phyloP scores from a whole-genome alignment of 306 rosid genomes.

The Datisca glomerata region DNA sequence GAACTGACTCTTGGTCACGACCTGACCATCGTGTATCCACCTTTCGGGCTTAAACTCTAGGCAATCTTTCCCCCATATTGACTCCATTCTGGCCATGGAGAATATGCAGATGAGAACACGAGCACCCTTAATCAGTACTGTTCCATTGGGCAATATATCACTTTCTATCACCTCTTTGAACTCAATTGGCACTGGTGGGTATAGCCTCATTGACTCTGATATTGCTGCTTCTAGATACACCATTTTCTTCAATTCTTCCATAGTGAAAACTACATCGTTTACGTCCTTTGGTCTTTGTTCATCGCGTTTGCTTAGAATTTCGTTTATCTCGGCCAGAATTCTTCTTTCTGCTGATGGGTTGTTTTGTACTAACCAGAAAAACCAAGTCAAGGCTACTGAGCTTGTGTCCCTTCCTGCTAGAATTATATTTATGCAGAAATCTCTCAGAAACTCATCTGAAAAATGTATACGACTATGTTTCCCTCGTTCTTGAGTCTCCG shows the following conservation, averaged over 20 bases:
- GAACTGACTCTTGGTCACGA: slow-evolving; percentile 20
- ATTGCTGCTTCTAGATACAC: slow-evolving; percentile 31
- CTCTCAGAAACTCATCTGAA: slow-evolving; percentile 18
- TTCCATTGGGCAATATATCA: slow-evolving; percentile 32
- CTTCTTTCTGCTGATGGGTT: slow-evolving; percentile 16
- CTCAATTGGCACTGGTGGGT: slow-evolving; percentile 39
- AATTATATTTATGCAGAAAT: slow-evolving; percentile 29
- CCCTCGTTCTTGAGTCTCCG: neutral
- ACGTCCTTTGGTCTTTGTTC: neutral
- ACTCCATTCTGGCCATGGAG: slow-evolving; percentile 28
- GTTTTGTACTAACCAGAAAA: slow-evolving; percentile 31
- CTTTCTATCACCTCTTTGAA: slow-evolving; percentile 23
- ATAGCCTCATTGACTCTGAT: slow-evolving; percentile 31
- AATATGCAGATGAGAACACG: slow-evolving; percentile 19
- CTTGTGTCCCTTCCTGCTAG: slow-evolving; percentile 43
- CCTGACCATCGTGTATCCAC: slow-evolving; percentile 24
- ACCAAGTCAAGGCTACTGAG: slow-evolving; percentile 40
- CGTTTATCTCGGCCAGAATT: slow-evolving; percentile 15
- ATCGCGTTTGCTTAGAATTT: slow-evolving; percentile 5
- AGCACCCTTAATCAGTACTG: slow-evolving; percentile 18
- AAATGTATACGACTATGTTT: slow-evolving; percentile 1
- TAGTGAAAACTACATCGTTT: slow-evolving; percentile 9
- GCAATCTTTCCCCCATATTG: slow-evolving; percentile 40
- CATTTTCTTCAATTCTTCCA: slow-evolving; percentile 29
- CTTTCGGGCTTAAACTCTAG: slow-evolving; percentile 37